These are phyloP conservation scores for Phaeosphaeria sp. DNA, from an alignment of 2,329 filamentous ascomycete species.

Conservation along the genomic window DNA sequence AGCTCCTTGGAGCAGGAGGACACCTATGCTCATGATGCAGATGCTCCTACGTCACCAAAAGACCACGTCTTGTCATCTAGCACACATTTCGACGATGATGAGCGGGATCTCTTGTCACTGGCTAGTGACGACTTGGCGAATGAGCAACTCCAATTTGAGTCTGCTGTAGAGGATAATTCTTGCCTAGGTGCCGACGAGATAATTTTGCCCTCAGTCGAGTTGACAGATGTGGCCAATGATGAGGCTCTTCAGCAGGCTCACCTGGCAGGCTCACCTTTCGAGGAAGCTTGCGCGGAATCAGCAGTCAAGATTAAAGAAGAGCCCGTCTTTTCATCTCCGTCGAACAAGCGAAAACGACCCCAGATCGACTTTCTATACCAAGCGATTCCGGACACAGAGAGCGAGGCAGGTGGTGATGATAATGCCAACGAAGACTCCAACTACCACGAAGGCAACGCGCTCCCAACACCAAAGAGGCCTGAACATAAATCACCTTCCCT, in stretches of 20 bases:
- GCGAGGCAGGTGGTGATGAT: not conserved
- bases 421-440: slow-evolving; percentile 2
- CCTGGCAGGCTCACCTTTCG: slow-evolving; percentile 11
- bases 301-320: slow-evolving; percentile 14
- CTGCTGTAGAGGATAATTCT: slow-evolving; percentile 7
- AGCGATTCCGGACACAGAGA: slow-evolving; percentile 5
- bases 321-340: not conserved
- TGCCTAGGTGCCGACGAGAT: slow-evolving; percentile 18
- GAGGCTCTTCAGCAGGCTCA: slow-evolving; percentile 19
- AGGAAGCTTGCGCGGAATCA: slow-evolving; percentile 1
- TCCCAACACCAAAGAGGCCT: not conserved
- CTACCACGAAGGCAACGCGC: slow-evolving; percentile 1
- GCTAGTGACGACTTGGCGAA: slow-evolving; percentile 20
- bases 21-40: not conserved
- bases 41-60: not conserved
- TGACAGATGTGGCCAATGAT: slow-evolving; percentile 17
- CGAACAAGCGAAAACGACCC: slow-evolving; percentile 1
- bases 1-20: slow-evolving; percentile 30
- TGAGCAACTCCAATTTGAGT: slow-evolving; percentile 1
- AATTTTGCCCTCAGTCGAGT: slow-evolving; percentile 34
- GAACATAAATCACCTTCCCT: slow-evolving; percentile 3
- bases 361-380: not conserved
- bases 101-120: slow-evolving; percentile 35
- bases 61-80: slow-evolving; percentile 17
- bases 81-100: slow-evolving; percentile 34